Conservation (phyloP, 495 filamentous ascomycete species). For the Talaromyces borbonicus region DNA sequence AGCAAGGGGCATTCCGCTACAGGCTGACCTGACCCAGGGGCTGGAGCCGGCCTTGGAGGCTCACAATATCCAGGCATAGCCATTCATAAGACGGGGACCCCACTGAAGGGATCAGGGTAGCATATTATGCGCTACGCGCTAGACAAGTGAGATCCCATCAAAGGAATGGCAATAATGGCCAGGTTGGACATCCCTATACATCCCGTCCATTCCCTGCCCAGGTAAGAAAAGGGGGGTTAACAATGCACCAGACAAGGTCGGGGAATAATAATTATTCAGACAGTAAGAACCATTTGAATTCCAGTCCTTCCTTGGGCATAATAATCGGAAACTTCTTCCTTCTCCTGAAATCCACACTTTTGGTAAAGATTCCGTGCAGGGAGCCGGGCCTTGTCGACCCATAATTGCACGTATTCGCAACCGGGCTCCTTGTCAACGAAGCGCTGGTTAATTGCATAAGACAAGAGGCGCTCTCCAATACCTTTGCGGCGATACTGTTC, state of each 20-base stretch:
- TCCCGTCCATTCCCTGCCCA: neutral
- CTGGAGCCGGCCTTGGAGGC: neutral
- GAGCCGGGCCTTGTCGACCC: conserved; percentile 47
- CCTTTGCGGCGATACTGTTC: conserved; percentile 43
- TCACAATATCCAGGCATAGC: neutral
- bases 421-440: conserved; percentile 35
- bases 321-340: conserved; percentile 43
- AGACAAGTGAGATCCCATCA: no score
- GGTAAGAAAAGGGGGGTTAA: neutral
- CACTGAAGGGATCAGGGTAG: no score
- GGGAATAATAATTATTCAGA: conserved; percentile 12
- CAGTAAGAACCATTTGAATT: conserved; percentile 43
- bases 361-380: conserved; percentile 42
- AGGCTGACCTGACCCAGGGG: neutral
- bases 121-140: no score
- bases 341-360: conserved; percentile 41
- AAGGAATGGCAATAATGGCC: no score
- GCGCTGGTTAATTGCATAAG: conserved; percentile 36
- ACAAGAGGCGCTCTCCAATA: conserved; percentile 35
- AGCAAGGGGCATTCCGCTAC: conserved; percentile 13
- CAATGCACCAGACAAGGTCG: neutral
- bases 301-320: conserved; percentile 46
- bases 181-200: no score
- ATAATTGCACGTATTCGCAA: conserved; percentile 46
- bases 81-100: no score